These are phyloP conservation scores for Lotmaria passim DNA, from an alignment of 208 protist species.

Conservation along the genomic window DNA sequence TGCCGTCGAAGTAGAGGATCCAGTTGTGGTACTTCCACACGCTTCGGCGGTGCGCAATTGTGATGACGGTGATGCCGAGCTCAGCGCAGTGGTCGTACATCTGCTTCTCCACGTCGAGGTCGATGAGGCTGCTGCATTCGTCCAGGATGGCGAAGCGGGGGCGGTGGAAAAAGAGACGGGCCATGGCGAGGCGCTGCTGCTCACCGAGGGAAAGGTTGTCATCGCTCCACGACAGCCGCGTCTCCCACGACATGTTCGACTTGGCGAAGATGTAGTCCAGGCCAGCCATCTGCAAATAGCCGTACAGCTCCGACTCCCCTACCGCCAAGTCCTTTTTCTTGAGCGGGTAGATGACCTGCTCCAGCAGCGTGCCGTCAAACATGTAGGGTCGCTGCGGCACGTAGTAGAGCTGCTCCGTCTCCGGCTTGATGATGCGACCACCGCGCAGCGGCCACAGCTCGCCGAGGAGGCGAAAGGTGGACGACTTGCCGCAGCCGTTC, in stretches of 20 bases:
- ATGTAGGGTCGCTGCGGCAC: slow-evolving; percentile 90
- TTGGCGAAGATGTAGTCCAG: slow-evolving; percentile 67
- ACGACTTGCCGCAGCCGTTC: slow-evolving; percentile 93
- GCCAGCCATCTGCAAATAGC: slow-evolving; percentile 66
- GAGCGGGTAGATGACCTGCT: slow-evolving; percentile 92
- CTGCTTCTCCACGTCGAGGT: slow-evolving; percentile 68
- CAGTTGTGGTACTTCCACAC: slow-evolving; percentile 85
- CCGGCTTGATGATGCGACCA: slow-evolving; percentile 74
- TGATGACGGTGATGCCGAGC: slow-evolving; percentile 85
- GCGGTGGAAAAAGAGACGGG: slow-evolving; percentile 88
- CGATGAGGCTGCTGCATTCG: slow-evolving; percentile 87
- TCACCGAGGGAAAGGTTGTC: slow-evolving; percentile 76
- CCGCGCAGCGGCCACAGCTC: slow-evolving; percentile 81
- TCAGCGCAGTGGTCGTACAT: slow-evolving; percentile 76
- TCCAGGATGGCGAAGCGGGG: slow-evolving; percentile 91
- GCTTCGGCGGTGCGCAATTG: slow-evolving; percentile 80
- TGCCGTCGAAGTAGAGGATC: slow-evolving; percentile 82
- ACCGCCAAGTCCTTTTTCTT: slow-evolving; percentile 48
- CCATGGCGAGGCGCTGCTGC: slow-evolving; percentile 90
- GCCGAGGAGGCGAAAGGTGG: slow-evolving; percentile 81
- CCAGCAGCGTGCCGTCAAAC: slow-evolving; percentile 75
- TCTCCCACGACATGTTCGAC: slow-evolving; percentile 68
- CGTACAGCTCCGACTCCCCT: slow-evolving; percentile 65
- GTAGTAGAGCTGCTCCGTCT: slow-evolving; percentile 82
- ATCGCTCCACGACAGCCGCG: slow-evolving; percentile 57